Conservation (phyloP, 2,329 filamentous ascomycete genomes). For the Trichocomaceae sp. region DNA sequence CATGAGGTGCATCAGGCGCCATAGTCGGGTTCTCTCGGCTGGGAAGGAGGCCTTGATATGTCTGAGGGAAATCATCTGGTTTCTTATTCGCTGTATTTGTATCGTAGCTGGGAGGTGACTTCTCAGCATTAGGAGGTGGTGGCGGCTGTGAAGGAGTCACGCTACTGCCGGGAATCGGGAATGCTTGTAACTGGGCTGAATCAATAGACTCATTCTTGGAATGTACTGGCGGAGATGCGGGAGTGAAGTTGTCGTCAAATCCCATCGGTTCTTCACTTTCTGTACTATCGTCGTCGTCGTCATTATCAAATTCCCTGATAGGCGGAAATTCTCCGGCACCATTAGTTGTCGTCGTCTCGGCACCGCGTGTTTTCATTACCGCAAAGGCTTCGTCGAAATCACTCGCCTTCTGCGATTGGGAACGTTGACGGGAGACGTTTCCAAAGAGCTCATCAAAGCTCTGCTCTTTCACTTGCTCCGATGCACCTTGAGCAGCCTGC, state of each 20-base stretch:
- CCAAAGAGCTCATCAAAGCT: conserved; percentile 44
- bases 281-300: conserved; percentile 69
- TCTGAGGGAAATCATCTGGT: conserved; percentile 26
- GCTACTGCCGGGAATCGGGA: conserved; percentile 36
- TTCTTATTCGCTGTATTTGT: conserved; percentile 20
- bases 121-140: conserved; percentile 50
- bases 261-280: conserved; percentile 60
- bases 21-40: conserved; percentile 35
- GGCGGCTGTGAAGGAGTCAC: conserved; percentile 34
- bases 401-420: conserved; percentile 40
- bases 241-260: conserved; percentile 89
- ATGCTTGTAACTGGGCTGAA: conserved; percentile 31
- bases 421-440: conserved; percentile 37
- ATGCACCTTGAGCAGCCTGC: conserved; percentile 16
- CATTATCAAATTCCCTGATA: conserved; percentile 66
- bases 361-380: conserved; percentile 40
- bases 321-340: conserved; percentile 73
- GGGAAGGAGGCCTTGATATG: conserved; percentile 37
- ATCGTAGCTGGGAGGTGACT: conserved; percentile 46
- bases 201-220: conserved; percentile 29
- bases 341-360: conserved; percentile 38
- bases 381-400: conserved; percentile 45
- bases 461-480: conserved; percentile 28
- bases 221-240: conserved; percentile 44
- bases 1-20: conserved; percentile 34